These are phyloP conservation scores for Aspergillus tanneri DNA, from an alignment of 2,329 filamentous ascomycete species.

Conservation along the genomic window DNA sequence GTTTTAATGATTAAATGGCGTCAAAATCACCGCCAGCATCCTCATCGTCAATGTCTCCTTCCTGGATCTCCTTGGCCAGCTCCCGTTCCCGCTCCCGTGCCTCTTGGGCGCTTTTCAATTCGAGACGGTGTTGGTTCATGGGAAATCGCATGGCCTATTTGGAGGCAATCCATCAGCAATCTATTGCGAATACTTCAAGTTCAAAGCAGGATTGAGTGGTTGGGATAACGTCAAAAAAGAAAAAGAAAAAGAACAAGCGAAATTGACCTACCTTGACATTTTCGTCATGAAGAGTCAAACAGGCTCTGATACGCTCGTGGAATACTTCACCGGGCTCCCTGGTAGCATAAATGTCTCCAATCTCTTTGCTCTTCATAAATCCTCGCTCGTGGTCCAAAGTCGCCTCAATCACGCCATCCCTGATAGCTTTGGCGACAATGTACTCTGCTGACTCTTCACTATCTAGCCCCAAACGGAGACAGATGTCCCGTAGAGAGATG, in stretches of 20 bases:
- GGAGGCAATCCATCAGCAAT: conserved; percentile 27
- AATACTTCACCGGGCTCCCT: conserved; percentile 95
- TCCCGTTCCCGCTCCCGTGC: conserved; percentile 95
- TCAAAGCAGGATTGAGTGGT: not conserved
- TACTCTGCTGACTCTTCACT: conserved; percentile 98
- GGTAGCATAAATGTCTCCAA: conserved; percentile 94
- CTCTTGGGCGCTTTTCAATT: conserved; percentile 97
- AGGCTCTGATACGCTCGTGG: conserved; percentile 92
- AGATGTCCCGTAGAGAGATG: conserved; percentile 95
- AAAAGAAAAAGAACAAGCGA: not conserved
- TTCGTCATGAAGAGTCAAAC: conserved; percentile 89
- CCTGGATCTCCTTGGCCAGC: conserved; percentile 97
- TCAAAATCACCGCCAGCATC: conserved; percentile 96
- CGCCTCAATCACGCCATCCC: conserved; percentile 95
- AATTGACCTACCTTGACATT: conserved; percentile 77
- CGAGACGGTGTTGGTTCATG: conserved; percentile 97
- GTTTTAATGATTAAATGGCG: conserved; percentile 66
- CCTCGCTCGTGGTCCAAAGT: conserved; percentile 90
- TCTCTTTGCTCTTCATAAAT: conserved; percentile 98
- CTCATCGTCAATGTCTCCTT: conserved; percentile 94
- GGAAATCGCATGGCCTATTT: conserved; percentile 97
- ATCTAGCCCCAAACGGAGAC: conserved; percentile 86
- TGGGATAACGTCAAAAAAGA: not conserved
- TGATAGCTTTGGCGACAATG: conserved; percentile 97
- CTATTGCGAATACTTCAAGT: conserved; percentile 6